phyloP scores from a whole-genome alignment of 1,139 yeast genomes.

The Yamadazyma conglobata region DNA sequence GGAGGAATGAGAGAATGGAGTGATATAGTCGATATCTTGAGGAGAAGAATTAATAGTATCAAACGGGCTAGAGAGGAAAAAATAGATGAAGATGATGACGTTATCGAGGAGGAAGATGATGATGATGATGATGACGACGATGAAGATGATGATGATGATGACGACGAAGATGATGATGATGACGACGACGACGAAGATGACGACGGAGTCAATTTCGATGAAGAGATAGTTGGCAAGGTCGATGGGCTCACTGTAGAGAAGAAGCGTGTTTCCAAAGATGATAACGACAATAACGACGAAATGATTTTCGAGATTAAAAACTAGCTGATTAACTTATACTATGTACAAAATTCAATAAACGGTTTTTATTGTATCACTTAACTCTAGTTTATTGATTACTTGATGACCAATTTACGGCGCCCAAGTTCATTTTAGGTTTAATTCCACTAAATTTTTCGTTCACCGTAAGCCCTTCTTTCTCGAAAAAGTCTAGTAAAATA shows the following conservation, averaged over 20 bases:
- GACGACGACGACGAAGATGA: constrained; percentile 25
- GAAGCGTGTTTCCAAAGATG: constrained; percentile 17
- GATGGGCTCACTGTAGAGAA: constrained; percentile 20
- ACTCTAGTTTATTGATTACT: too few relatives aligned
- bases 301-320: constrained; percentile 34
- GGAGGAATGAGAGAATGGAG: constrained; percentile 99
- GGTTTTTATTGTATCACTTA: too few relatives aligned
- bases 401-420: too few relatives aligned
- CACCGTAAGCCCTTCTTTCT: constrained; percentile 9
- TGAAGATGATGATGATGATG: constrained; percentile 32
- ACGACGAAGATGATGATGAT: constrained; percentile 27
- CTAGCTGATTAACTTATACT: too few relatives aligned
- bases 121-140: constrained; percentile 38
- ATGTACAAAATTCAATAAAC: constrained; percentile 1
- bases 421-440: too few relatives aligned
- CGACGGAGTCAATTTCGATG: constrained; percentile 22
- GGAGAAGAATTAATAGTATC: constrained; percentile 45
- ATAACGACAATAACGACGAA: constrained; percentile 22
- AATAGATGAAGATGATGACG: constrained; percentile 31
- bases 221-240: constrained; percentile 24
- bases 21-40: constrained; percentile 79
- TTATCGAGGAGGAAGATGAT: constrained; percentile 33
- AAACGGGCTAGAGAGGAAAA: constrained; percentile 27
- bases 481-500: constrained; percentile 8
- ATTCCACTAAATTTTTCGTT: constrained; percentile 9